Percentiles rank a stretch among this genome's conserved stretches.
These are phyloP conservation scores for Penicillium soppii DNA, from an alignment of 495 filamentous ascomycete species.

Conservation along the genomic window DNA sequence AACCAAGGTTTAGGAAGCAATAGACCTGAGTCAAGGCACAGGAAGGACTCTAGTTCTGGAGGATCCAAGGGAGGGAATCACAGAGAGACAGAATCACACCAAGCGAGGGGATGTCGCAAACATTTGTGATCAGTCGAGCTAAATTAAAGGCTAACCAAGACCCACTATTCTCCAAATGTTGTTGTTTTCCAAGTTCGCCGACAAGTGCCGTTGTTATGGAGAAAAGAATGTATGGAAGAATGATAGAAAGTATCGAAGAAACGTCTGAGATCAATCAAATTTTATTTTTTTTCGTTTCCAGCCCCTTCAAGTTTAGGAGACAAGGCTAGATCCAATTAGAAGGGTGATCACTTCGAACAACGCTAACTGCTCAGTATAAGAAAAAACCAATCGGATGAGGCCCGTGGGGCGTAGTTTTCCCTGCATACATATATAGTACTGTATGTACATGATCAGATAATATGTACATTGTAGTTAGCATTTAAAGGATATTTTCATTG, in stretches of 20 bases:
- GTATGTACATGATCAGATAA: no score
- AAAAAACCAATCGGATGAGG: conserved; percentile 23
- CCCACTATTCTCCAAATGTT: conserved; percentile 2
- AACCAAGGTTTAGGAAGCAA: conserved; percentile 11
- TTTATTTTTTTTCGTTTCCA: conserved; percentile 1
- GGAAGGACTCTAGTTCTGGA: not conserved
- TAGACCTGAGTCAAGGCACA: conserved; percentile 10
- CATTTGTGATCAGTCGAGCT: conserved; percentile 34
- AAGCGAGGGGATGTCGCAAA: conserved; percentile 22
- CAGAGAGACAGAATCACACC: conserved; percentile 7
- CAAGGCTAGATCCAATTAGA: conserved; percentile 6
- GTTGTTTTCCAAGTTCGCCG: not conserved
- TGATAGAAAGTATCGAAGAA: not conserved
- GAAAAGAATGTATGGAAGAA: not conserved
- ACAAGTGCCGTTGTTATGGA: not conserved
- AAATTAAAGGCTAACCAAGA: not conserved
- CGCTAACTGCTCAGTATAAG: conserved; percentile 13
- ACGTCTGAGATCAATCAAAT: not conserved
- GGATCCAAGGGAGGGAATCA: conserved; percentile 4
- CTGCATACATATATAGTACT: no score
- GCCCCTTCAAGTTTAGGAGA: not conserved
- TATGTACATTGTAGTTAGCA: no score
- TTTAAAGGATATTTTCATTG: no score
- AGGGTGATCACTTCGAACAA: conserved; percentile 4
- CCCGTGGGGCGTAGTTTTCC: conserved; percentile 19